Percentiles rank a stretch among this genome's conserved stretches.
phyloP scores from a whole-genome alignment of 1,139 yeast genomes.

The Saccharomycopsis phalli region DNA sequence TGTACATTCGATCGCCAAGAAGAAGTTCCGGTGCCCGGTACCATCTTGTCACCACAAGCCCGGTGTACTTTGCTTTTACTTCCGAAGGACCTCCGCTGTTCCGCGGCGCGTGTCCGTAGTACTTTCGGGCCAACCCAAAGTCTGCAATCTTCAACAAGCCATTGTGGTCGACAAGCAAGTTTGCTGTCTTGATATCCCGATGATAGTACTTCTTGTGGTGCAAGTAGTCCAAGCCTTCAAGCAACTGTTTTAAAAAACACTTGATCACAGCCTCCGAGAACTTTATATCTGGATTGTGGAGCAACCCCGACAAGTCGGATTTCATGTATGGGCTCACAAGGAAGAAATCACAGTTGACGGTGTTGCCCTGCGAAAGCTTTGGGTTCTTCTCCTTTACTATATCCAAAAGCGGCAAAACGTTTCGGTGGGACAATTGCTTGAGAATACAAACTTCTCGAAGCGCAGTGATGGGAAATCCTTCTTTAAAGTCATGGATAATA shows the following conservation, averaged over 20 bases:
- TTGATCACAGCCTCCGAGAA: conserved; percentile 65
- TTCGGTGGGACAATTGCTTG: conserved; percentile 58
- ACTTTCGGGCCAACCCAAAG: conserved; percentile 82
- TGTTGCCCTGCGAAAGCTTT: conserved; percentile 21
- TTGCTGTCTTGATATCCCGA: conserved; percentile 92
- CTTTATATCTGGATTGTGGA: conserved; percentile 69
- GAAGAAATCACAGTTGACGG: conserved; percentile 37
- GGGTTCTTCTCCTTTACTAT: conserved; percentile 48
- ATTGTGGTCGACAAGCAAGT: conserved; percentile 64
- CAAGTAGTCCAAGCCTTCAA: conserved; percentile 72
- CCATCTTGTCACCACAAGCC: conserved; percentile 94
- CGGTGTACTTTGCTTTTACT: conserved; percentile 63
- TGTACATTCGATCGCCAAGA: conserved; percentile 75
- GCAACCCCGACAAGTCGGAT: conserved; percentile 85
- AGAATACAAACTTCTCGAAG: conserved; percentile 84
- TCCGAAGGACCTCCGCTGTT: conserved; percentile 56
- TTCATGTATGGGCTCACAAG: conserved; percentile 94
- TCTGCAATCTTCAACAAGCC: conserved; percentile 87
- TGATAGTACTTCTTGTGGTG: conserved; percentile 69
- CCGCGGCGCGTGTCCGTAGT: conserved; percentile 60
- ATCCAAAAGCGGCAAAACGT: conserved; percentile 72
- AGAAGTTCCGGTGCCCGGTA: conserved; percentile 92
- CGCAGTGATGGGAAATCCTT: conserved; percentile 94
- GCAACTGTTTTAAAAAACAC: conserved; percentile 70
- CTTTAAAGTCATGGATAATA: conserved; percentile 73